Evolutionary conservation across 441 rosid species (phyloP).

Genomic region (Gossypium lobatum): DNA sequence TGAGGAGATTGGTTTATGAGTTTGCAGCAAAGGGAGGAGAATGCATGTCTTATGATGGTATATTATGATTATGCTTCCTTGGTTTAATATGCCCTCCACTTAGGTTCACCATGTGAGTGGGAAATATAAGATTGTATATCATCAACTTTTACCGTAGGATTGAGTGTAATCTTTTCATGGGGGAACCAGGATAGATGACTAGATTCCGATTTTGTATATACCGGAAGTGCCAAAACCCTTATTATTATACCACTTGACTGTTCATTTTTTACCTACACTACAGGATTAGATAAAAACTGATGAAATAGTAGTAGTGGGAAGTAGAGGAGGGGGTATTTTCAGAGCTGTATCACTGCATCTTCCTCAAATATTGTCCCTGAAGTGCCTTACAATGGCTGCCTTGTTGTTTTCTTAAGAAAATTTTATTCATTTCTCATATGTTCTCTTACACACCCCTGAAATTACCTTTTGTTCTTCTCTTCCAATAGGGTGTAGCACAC

Average conservation of each 20-base stretch:
- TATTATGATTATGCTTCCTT: background rate
- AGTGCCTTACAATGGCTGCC: background rate
- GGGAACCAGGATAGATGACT: slow-evolving; percentile 19
- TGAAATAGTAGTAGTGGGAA: no score
- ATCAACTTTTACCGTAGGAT: slow-evolving; percentile 7
- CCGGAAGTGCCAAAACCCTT: background rate
- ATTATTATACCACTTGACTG: background rate
- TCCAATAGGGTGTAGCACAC: background rate
- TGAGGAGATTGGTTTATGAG: background rate
- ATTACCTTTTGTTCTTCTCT: background rate
- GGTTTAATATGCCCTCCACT: slow-evolving; percentile 1
- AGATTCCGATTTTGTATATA: slow-evolving; percentile 22
- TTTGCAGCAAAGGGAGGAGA: background rate
- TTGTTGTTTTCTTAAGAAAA: background rate
- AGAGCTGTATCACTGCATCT: no score
- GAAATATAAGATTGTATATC: slow-evolving; percentile 11
- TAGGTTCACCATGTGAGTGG: background rate
- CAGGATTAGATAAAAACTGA: background rate
- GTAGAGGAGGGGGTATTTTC: no score
- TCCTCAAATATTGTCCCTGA: no score
- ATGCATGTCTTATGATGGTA: background rate
- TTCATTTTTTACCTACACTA: background rate
- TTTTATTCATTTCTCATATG: background rate
- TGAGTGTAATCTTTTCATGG: slow-evolving; percentile 11
- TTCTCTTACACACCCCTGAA: background rate